These are phyloP conservation scores for Hypoxylon rickii DNA, from an alignment of 495 filamentous ascomycete genomes.

Conservation along the genomic window DNA sequence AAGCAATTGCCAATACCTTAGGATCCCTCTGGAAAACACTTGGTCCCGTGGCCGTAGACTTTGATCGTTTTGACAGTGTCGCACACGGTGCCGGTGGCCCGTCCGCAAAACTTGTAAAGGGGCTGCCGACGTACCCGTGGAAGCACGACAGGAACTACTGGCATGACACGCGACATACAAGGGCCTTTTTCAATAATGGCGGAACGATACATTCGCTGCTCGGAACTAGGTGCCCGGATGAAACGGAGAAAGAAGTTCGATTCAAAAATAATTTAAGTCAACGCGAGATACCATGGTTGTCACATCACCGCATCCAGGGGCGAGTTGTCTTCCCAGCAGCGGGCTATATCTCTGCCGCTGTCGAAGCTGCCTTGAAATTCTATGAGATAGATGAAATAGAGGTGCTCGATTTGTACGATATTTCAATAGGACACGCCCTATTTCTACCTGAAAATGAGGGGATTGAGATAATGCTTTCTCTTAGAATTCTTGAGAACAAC, in stretches of 20 bases:
- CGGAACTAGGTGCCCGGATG: slow-evolving; percentile 38
- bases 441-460: slow-evolving; percentile 11
- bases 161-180: slow-evolving; percentile 50
- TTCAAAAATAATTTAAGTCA: slow-evolving; percentile 52
- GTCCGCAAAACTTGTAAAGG: slow-evolving; percentile 28
- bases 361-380: slow-evolving; percentile 45
- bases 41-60: slow-evolving; percentile 11
- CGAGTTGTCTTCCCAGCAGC: slow-evolving; percentile 59
- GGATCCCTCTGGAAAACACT: slow-evolving; percentile 40
- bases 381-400: neutral
- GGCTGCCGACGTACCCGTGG: slow-evolving; percentile 56
- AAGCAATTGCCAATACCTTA: slow-evolving; percentile 38
- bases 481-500: slow-evolving; percentile 35
- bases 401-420: slow-evolving; percentile 30
- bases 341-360: slow-evolving; percentile 52
- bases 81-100: neutral
- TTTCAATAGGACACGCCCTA: slow-evolving; percentile 24
- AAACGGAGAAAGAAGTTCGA: slow-evolving; percentile 36
- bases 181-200: slow-evolving; percentile 17
- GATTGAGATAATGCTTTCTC: slow-evolving; percentile 25
- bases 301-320: slow-evolving; percentile 45
- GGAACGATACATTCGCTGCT: slow-evolving; percentile 50
- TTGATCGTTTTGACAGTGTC: slow-evolving; percentile 18
- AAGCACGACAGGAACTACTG: slow-evolving; percentile 50
- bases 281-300: slow-evolving; percentile 51